Percentiles rank a stretch among this genome's conserved stretches.
Evolutionary conservation across 768 basidiomycete species (phyloP).

Genomic region (Auriscalpium orientale): DNA sequence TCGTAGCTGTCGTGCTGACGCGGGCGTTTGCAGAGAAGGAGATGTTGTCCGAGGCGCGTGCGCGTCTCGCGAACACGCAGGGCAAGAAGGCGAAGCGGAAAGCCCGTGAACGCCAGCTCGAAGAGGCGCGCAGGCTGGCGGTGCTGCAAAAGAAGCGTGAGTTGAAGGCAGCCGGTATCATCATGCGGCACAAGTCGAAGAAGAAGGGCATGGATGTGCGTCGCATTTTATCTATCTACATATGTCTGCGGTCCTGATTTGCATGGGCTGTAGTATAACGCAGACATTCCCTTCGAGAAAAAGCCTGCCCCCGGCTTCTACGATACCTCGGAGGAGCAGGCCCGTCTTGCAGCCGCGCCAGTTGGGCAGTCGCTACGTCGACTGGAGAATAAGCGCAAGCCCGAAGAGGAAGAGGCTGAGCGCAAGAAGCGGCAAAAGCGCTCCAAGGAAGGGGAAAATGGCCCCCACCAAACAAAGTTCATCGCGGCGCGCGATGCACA

Average conservation of each 20-base stretch:
- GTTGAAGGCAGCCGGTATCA: conserved; percentile 95
- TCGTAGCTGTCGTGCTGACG: background rate
- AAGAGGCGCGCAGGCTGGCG: conserved; percentile 90
- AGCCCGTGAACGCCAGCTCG: conserved; percentile 92
- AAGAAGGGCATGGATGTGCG: conserved; percentile 96
- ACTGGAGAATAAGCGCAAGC: conserved; percentile 93
- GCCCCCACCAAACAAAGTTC: conserved; percentile 83
- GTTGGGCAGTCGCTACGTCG: conserved; percentile 86
- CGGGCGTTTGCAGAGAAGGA: conserved; percentile 72
- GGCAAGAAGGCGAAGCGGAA: conserved; percentile 99
- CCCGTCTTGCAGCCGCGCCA: conserved; percentile 77
- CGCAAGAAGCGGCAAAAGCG: conserved; percentile 83
- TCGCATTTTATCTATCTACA: conserved; percentile 11
- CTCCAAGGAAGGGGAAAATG: conserved; percentile 55
- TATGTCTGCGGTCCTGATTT: conserved; percentile 1
- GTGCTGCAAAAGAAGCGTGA: conserved; percentile 97
- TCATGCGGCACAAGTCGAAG: conserved; percentile 92
- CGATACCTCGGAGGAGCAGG: conserved; percentile 91
- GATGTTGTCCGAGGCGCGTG: conserved; percentile 98
- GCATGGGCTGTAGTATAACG: conserved; percentile 66
- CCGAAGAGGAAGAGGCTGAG: conserved; percentile 90
- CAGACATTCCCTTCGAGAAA: conserved; percentile 98
- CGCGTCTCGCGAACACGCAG: conserved; percentile 96
- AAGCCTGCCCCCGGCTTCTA: conserved; percentile 94
- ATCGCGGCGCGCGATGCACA: conserved; percentile 96